Percentiles rank a stretch among this genome's conserved stretches.
phyloP scores from a whole-genome alignment of 208 protist species.

The Zelonia costaricensis region DNA sequence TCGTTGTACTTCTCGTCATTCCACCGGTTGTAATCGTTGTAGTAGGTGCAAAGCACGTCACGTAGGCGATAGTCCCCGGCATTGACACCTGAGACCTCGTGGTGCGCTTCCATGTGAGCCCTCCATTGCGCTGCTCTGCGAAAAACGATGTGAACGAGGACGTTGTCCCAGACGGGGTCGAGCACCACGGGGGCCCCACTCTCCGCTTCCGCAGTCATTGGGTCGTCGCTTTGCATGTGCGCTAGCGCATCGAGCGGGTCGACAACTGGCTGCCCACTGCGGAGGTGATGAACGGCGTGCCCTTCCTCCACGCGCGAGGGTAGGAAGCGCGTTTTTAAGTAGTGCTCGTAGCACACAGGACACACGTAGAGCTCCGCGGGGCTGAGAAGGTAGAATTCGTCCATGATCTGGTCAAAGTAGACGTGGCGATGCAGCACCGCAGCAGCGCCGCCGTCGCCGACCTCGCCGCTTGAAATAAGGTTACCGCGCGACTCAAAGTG shows the following conservation, averaged over 20 bases:
- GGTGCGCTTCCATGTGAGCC: constrained; percentile 58
- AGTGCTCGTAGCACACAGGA: constrained; percentile 80
- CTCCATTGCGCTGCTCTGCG: constrained; percentile 61
- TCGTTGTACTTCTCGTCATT: constrained; percentile 46
- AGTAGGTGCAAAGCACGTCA: constrained; percentile 71
- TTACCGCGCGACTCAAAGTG: constrained; percentile 51
- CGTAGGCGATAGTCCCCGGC: constrained; percentile 73
- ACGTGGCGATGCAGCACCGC: constrained; percentile 65
- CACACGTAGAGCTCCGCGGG: constrained; percentile 81
- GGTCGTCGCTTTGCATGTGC: constrained; percentile 45
- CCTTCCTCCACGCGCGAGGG: constrained; percentile 24
- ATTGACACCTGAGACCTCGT: constrained; percentile 33
- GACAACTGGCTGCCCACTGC: constrained; percentile 39
- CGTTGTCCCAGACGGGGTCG: constrained; percentile 33
- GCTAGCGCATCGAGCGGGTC: constrained; percentile 78
- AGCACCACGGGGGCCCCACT: not conserved
- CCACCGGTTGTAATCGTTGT: constrained; percentile 73
- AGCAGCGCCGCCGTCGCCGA: constrained; percentile 18
- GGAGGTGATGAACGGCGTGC: constrained; percentile 32
- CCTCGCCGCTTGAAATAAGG: constrained; percentile 16
- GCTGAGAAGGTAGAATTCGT: constrained; percentile 83
- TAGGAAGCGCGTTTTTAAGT: constrained; percentile 61
- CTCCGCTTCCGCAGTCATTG: not conserved
- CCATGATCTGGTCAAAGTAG: constrained; percentile 88
- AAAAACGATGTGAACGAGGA: constrained; percentile 66